phyloP scores from a whole-genome alignment of 177 flowering plant species.

The Telopea speciosissima region DNA sequence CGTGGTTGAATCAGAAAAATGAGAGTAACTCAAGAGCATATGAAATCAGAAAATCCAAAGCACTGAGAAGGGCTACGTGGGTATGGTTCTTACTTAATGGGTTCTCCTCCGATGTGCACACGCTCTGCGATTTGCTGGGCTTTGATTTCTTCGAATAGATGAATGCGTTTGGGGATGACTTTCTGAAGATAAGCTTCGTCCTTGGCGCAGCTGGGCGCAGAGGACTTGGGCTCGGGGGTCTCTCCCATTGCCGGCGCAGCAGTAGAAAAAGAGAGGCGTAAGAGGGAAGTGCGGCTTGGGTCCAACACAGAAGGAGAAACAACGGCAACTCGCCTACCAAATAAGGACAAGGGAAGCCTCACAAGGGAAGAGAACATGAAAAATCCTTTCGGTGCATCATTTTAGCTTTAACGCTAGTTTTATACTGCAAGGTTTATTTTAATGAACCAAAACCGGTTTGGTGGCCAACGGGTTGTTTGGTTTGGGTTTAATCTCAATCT shows the following conservation, averaged over 20 bases:
- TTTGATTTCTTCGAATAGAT: slow-evolving; percentile 22
- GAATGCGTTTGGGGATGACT: slow-evolving; percentile 21
- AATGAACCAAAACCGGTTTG: too few species aligned
- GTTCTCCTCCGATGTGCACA: slow-evolving; percentile 17
- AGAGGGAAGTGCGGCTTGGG: background rate
- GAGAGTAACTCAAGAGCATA: background rate
- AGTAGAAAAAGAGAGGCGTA: background rate
- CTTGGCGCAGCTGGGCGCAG: background rate
- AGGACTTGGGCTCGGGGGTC: background rate
- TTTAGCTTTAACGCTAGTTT: too few species aligned
- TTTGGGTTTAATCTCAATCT: too few species aligned
- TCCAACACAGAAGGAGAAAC: background rate
- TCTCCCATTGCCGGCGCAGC: slow-evolving; percentile 2
- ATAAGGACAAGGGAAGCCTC: background rate
- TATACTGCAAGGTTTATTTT: too few species aligned
- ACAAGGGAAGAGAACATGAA: background rate
- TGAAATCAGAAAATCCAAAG: background rate
- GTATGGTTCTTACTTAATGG: slow-evolving; percentile 18
- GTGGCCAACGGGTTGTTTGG: too few species aligned
- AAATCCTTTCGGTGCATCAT: background rate
- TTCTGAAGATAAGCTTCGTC: slow-evolving; percentile 24
- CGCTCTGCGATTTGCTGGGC: slow-evolving; percentile 19
- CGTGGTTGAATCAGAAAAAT: too few species aligned
- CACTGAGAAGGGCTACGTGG: background rate
- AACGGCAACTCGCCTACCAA: background rate